Evolutionary conservation across 1,284 basidiomycete species (phyloP).

Genomic region (Fomitopsis pinicola): DNA sequence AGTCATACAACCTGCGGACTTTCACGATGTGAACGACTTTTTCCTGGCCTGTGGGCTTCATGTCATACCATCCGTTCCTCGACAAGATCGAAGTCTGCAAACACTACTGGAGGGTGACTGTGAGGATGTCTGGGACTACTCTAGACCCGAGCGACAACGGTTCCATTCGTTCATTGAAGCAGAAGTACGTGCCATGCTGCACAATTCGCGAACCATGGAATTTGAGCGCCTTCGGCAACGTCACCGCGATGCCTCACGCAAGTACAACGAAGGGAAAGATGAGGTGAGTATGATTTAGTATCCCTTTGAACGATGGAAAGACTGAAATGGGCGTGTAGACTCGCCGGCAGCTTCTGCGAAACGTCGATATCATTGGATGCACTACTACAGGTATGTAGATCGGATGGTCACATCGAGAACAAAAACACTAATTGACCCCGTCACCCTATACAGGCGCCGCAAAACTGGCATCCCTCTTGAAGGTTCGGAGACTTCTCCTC

Average conservation of each 20-base stretch:
- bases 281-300: conserved; percentile 22
- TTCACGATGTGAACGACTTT: conserved; percentile 20
- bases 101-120: conserved; percentile 10
- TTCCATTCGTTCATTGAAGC: conserved; percentile 20
- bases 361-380: conserved; percentile 64
- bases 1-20: conserved; percentile 20
- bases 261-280: conserved; percentile 32
- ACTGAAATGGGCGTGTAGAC: conserved; percentile 1
- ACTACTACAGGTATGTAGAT: conserved; percentile 54
- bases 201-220: conserved; percentile 32
- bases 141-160: conserved; percentile 17
- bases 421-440: too few relatives aligned
- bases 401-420: too few relatives aligned
- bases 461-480: conserved; percentile 52
- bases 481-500: conserved; percentile 30
- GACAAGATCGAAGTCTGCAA: conserved; percentile 7
- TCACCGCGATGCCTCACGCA: conserved; percentile 25
- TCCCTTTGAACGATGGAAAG: not conserved
- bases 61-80: conserved; percentile 14
- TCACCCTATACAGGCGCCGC: conserved; percentile 48
- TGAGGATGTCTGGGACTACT: conserved; percentile 24
- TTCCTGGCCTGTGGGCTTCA: conserved; percentile 19
- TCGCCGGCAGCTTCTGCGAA: conserved; percentile 42
- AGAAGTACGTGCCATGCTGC: conserved; percentile 21
- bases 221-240: conserved; percentile 31